Evolutionary conservation across 345 rosid species (phyloP).

Genomic region (Eucalyptus marginata): DNA sequence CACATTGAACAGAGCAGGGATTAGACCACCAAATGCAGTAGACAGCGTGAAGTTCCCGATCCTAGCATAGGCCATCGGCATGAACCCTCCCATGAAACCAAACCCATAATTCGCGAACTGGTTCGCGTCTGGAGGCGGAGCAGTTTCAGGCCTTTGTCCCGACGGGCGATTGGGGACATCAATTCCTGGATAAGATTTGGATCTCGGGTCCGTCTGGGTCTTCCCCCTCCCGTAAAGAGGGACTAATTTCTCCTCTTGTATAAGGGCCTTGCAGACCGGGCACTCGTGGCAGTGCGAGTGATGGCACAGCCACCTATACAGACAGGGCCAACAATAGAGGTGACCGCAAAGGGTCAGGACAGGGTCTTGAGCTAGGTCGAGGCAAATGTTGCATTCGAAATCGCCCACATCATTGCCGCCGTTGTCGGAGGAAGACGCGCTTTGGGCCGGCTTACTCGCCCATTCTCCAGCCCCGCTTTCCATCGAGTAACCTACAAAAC

Average conservation of each 20-base stretch:
- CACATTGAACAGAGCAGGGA: conserved; percentile 66
- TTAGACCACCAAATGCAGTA: conserved; percentile 59
- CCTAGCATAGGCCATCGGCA: conserved; percentile 57
- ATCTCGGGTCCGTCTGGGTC: conserved; percentile 58
- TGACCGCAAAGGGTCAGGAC: conserved; percentile 88
- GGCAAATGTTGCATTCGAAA: conserved; percentile 84
- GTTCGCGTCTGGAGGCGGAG: conserved; percentile 36
- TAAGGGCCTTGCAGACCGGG: conserved; percentile 86
- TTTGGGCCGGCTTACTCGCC: background rate
- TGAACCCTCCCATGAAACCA: conserved; percentile 64
- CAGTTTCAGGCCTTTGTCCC: conserved; percentile 77
- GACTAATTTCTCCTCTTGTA: conserved; percentile 80
- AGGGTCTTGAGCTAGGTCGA: conserved; percentile 86
- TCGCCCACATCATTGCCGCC: background rate
- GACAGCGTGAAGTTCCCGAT: conserved; percentile 58
- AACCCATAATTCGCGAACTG: conserved; percentile 40
- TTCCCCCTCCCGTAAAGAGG: conserved; percentile 97
- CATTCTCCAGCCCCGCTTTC: background rate
- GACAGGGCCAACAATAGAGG: conserved; percentile 91
- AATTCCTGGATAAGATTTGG: conserved; percentile 55
- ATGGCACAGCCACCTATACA: conserved; percentile 74
- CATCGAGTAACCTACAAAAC: background rate
- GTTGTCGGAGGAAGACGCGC: background rate
- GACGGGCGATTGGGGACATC: conserved; percentile 59
- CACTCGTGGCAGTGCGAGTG: conserved; percentile 89